Evolutionary conservation across 768 basidiomycete genomes (phyloP).

Genomic region (Leucocoprinus birnbaumii): DNA sequence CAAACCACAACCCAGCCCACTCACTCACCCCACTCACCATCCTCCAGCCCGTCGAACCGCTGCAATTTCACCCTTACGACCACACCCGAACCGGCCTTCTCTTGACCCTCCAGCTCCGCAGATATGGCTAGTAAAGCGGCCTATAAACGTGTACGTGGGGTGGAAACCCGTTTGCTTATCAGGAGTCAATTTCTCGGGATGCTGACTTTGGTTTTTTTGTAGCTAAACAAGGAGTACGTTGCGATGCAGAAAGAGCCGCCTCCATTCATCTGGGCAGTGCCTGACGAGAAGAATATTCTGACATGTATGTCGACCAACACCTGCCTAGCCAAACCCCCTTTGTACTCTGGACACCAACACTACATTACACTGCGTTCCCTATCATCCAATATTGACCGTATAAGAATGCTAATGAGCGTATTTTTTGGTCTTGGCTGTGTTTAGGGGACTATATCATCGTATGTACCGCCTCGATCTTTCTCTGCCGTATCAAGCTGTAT

Average conservation of each 20-base stretch:
- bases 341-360: neutral
- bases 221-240: constrained; percentile 88
- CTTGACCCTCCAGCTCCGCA: constrained; percentile 6
- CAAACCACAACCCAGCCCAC: neutral
- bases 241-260: constrained; percentile 92
- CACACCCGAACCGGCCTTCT: constrained; percentile 4
- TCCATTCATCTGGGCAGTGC: constrained; percentile 93
- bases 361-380: neutral
- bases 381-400: neutral
- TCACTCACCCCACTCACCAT: neutral
- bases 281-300: constrained; percentile 97
- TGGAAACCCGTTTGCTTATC: neutral
- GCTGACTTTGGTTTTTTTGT: constrained; percentile 7
- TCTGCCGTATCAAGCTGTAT: constrained; percentile 13
- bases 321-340: no score
- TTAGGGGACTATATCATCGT: constrained; percentile 96
- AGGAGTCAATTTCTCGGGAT: neutral
- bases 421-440: neutral
- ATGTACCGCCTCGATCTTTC: constrained; percentile 21
- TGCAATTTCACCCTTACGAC: constrained; percentile 21
- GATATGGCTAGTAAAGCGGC: constrained; percentile 84
- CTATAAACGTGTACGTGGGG: constrained; percentile 68
- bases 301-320: constrained; percentile 61
- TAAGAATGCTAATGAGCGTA: neutral
- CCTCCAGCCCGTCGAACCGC: neutral